Percentiles rank a stretch among this genome's conserved stretches.
These are phyloP conservation scores for Cynanchum wilfordii DNA, from an alignment of 257 asterid genomes.

Conservation along the genomic window DNA sequence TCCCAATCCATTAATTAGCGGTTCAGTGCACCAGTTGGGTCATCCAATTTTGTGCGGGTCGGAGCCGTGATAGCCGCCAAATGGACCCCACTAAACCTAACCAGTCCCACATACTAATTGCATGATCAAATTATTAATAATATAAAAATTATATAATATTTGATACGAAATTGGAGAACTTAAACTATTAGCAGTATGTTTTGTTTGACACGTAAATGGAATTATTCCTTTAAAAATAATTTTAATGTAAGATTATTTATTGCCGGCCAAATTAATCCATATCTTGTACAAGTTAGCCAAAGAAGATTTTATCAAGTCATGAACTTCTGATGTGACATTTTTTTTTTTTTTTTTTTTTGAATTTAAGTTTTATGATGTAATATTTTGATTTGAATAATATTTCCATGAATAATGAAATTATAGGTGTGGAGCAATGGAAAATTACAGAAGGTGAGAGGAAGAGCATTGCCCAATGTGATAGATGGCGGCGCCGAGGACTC, in stretches of 20 bases:
- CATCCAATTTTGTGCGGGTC: not conserved
- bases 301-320: too few species aligned
- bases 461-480: slow-evolving; percentile 24
- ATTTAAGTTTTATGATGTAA: too few species aligned
- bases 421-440: slow-evolving; percentile 92
- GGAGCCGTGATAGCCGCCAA: slow-evolving; percentile 6
- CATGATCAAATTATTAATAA: not conserved
- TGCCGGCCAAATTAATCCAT: slow-evolving; percentile 11
- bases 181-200: not conserved
- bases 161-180: not conserved
- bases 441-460: slow-evolving; percentile 62
- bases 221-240: not conserved
- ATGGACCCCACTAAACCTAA: slow-evolving; percentile 26
- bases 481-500: slow-evolving; percentile 7
- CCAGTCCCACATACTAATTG: not conserved
- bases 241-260: not conserved
- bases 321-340: too few species aligned
- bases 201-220: slow-evolving; percentile 17
- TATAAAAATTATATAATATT: too few species aligned
- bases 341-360: too few species aligned
- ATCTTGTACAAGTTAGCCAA: not conserved
- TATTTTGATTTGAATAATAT: too few species aligned
- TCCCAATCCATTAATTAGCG: not conserved
- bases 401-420: not conserved
- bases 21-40: not conserved